Percentiles rank a stretch among this genome's conserved stretches.
Evolutionary conservation across 192 early-diverging fungal species (phyloP).

Genomic region (Backusella parvicylindrica): DNA sequence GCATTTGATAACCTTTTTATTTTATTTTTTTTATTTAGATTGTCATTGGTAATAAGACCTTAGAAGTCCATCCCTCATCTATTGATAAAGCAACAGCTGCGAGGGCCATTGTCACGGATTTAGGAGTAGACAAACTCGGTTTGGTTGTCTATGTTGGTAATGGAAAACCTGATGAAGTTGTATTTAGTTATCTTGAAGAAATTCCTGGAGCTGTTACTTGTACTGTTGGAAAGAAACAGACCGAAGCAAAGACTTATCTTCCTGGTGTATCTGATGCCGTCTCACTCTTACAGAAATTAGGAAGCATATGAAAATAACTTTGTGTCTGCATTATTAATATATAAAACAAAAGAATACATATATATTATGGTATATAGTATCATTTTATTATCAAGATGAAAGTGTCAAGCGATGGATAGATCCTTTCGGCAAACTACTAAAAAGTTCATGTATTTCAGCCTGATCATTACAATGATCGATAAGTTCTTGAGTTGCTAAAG

Average conservation of each 20-base stretch:
- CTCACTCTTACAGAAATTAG: not conserved
- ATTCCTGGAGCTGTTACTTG: conserved; percentile 65
- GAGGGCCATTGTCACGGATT: conserved; percentile 81
- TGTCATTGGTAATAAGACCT: conserved; percentile 93
- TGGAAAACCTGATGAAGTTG: conserved; percentile 91
- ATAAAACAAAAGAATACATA: not conserved
- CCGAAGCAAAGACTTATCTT: conserved; percentile 86
- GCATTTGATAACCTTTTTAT: too few species aligned
- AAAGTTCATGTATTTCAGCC: conserved; percentile 24
- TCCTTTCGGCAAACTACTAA: conserved; percentile 8
- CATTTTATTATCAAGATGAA: not conserved
- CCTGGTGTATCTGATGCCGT: not conserved
- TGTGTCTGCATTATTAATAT: not conserved
- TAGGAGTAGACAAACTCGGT: conserved; percentile 48
- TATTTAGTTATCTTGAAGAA: conserved; percentile 73
- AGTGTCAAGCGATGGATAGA: not conserved
- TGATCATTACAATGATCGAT: conserved; percentile 21
- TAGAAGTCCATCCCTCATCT: conserved; percentile 90
- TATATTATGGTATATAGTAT: not conserved
- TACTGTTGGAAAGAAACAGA: conserved; percentile 97
- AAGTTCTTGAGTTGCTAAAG: conserved; percentile 7
- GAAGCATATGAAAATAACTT: not conserved
- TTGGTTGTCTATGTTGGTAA: conserved; percentile 90
- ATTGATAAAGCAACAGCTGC: conserved; percentile 93
- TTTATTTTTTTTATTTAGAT: conserved; percentile 49